Evolutionary conservation across 805 yeast species (phyloP), one percentile per base, ranked within the genome.

Genomic region (Lipomyces sp.): DNA sequence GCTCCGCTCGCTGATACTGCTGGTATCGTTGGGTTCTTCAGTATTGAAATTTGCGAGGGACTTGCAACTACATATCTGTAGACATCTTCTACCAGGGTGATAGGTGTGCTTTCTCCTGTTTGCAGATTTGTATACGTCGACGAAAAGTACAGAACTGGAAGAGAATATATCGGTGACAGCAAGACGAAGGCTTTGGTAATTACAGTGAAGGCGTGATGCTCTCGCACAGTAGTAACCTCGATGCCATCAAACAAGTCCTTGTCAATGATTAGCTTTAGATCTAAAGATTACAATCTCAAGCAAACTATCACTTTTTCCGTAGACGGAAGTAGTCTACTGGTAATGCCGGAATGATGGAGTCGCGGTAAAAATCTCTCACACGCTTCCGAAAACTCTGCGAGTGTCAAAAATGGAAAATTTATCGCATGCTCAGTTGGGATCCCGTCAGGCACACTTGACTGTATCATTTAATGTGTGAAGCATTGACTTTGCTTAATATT

Each of bases 141-240:
- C 4, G 51, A 18, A 50, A 67, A 67, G 32, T 66, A 67, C 53
- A 66, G 56, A n/a, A 39, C 61, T 5, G 71, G 71, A 3, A 66
- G 61, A 4, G 55, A 24, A 56, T 62, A 65, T 10, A 53, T 42
- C 3, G 66, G 61, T n/a, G 71, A 65, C 3, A 66, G 53, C 35
- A 67, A 33, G 15, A 67, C 37, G 24, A 66, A 63, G 8, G 32
- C 58, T 3, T 11, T 53, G 3, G 59, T 45, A 39, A 29, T 55
- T 7, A 63, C 53, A 5, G 57, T 58, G 18, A 32, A 53, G 37
- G 24, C 54, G 5, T 18, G 30, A 7, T 56, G 33, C n/a, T 61
- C 60, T 10, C 33, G 29, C 18, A 11, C 35, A 13, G 53, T 18
- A 24, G 48, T 53, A 34, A 61, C 42, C 45, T 55, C 64, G 13